phyloP scores from a whole-genome alignment of 306 rosid genomes.

The Casuarina equisetifolia region DNA sequence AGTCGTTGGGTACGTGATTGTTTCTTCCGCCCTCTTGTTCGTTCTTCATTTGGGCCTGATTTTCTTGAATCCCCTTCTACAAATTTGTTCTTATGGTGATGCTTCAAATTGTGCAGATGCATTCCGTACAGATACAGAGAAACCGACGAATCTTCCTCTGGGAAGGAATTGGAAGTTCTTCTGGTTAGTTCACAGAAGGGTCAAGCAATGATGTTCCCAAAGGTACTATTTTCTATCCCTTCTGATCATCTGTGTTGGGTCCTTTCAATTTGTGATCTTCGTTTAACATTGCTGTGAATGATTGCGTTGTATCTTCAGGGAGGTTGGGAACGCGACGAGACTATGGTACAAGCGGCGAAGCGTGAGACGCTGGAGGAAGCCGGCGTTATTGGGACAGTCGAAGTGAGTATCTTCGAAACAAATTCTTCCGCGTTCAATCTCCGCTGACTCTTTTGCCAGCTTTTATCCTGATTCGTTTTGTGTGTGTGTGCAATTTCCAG shows the following conservation, averaged over 20 bases:
- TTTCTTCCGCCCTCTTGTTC: background rate
- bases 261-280: conserved; percentile 1
- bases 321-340: conserved; percentile 94
- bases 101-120: conserved; percentile 61
- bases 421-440: background rate
- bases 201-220: conserved; percentile 81
- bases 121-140: conserved; percentile 75
- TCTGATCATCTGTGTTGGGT: background rate
- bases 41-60: background rate
- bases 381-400: conserved; percentile 71
- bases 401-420: conserved; percentile 49
- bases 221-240: conserved; percentile 45
- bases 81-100: background rate
- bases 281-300: conserved; percentile 16
- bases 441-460: background rate
- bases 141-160: conserved; percentile 26
- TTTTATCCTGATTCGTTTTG: conserved; percentile 26
- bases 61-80: background rate
- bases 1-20: conserved; percentile 75
- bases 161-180: conserved; percentile 74
- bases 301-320: conserved; percentile 50
- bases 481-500: conserved; percentile 43
- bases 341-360: conserved; percentile 76
- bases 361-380: conserved; percentile 94
- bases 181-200: conserved; percentile 87